Conservation (phyloP, 1,284 basidiomycete species). For the Leccinum subrobustum region DNA sequence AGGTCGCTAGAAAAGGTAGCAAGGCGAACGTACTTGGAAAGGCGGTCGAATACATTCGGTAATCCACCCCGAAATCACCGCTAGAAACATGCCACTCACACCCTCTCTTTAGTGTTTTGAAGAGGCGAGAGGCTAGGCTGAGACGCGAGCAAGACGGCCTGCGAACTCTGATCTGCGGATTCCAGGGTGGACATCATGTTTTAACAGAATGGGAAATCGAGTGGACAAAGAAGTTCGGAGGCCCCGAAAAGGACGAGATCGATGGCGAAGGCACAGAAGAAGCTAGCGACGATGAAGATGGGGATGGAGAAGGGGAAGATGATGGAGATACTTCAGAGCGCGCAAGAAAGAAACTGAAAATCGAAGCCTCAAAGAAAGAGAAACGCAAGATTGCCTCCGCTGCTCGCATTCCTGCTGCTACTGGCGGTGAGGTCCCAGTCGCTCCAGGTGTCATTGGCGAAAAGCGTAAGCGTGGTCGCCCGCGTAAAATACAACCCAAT, state of each 20-base stretch:
- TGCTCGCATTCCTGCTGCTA: conserved; percentile 29
- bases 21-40: conserved; percentile 84
- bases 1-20: conserved; percentile 79
- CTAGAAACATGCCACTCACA: conserved; percentile 2
- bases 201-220: conserved; percentile 72
- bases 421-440: conserved; percentile 16
- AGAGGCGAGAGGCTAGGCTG: conserved; percentile 69
- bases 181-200: conserved; percentile 69
- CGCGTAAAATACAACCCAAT: conserved; percentile 49
- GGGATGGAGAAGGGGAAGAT: conserved; percentile 54
- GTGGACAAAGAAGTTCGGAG: conserved; percentile 70
- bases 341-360: conserved; percentile 58
- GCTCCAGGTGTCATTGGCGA: conserved; percentile 45
- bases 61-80: conserved; percentile 12
- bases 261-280: conserved; percentile 42
- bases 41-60: conserved; percentile 78
- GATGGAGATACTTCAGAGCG: conserved; percentile 49
- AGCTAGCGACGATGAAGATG: conserved; percentile 55
- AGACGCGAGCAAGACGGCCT: conserved; percentile 71
- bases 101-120: conserved; percentile 53
- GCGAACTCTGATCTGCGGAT: conserved; percentile 59
- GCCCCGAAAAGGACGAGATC: conserved; percentile 71
- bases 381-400: conserved; percentile 47
- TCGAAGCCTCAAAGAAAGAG: conserved; percentile 42
- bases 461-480: conserved; percentile 80